Conservation (phyloP, 2,329 filamentous ascomycete species). For the Cordyceps cicadae region DNA sequence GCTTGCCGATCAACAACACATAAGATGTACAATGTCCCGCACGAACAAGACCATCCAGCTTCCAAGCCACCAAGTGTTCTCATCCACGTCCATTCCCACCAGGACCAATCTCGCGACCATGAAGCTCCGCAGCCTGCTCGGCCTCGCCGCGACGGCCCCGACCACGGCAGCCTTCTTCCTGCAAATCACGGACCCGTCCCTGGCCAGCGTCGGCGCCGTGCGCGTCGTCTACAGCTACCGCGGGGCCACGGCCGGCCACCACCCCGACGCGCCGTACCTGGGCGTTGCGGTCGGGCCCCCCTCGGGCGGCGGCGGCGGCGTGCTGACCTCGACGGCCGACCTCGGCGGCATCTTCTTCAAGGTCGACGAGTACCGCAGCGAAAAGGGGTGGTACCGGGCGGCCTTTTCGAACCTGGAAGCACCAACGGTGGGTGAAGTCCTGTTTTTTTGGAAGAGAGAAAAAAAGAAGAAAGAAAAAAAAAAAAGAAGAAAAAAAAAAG, state of each 20-base stretch:
- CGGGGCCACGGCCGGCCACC: conserved; percentile 7
- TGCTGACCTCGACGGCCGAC: conserved; percentile 7
- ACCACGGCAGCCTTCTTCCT: conserved; percentile 9
- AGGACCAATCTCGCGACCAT: too few relatives aligned
- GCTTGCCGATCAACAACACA: neutral
- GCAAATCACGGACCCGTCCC: conserved; percentile 6
- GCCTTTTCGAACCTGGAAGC: conserved; percentile 6
- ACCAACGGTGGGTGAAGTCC: neutral
- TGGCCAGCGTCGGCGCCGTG: conserved; percentile 3
- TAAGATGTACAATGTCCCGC: neutral
- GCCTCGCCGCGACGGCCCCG: neutral
- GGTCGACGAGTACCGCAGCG: conserved; percentile 4
- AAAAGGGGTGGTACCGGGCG: conserved; percentile 9
- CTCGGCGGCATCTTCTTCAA: conserved; percentile 9
- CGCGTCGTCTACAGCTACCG: conserved; percentile 8
- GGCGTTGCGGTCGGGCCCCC: neutral
- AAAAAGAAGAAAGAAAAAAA: too few relatives aligned
- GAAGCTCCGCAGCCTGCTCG: neutral
- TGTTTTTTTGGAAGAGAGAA: too few relatives aligned
- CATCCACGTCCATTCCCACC: too few relatives aligned
- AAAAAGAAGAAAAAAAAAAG: too few relatives aligned
- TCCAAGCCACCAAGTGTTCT: too few relatives aligned
- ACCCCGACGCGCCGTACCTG: conserved; percentile 8
- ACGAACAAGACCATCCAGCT: neutral
- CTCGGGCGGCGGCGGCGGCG: too few relatives aligned